Percentiles rank a stretch among this genome's conserved stretches.
Conservation (phyloP, 176 grass and related monocot species). For the Dendrocalamus sinicus region DNA sequence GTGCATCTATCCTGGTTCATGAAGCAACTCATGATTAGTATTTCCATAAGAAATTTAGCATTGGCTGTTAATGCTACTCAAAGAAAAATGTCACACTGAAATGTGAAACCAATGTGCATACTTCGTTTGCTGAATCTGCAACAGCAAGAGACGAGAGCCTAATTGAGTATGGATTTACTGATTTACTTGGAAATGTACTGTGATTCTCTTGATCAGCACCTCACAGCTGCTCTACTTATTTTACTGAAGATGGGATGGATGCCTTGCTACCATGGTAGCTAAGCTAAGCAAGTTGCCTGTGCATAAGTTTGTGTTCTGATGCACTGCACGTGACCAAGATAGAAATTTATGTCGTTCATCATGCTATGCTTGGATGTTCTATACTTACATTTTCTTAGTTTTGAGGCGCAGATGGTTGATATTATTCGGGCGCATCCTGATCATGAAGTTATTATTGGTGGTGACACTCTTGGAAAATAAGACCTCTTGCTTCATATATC, state of each 20-base stretch:
- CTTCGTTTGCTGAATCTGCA: slow-evolving; percentile 14
- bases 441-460: slow-evolving; percentile 80
- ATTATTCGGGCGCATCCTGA: slow-evolving; percentile 66
- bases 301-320: slow-evolving; percentile 33
- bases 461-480: slow-evolving; percentile 83
- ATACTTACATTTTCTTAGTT: slow-evolving; percentile 23
- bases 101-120: neutral
- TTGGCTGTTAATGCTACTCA: neutral
- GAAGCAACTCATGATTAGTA: neutral
- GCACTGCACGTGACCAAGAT: neutral
- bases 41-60: neutral
- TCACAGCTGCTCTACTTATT: neutral
- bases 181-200: neutral
- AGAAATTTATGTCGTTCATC: slow-evolving; percentile 6
- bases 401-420: slow-evolving; percentile 62
- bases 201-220: slow-evolving; percentile 3
- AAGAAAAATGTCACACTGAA: slow-evolving; percentile 10
- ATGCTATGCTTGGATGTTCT: slow-evolving; percentile 14
- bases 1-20: slow-evolving; percentile 9
- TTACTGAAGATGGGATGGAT: neutral
- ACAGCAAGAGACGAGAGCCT: neutral
- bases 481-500: slow-evolving; percentile 78
- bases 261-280: neutral
- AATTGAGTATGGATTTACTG: neutral
- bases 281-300: neutral